Conservation (phyloP, 2,329 filamentous ascomycete genomes). For the Monosporascus ibericus region DNA sequence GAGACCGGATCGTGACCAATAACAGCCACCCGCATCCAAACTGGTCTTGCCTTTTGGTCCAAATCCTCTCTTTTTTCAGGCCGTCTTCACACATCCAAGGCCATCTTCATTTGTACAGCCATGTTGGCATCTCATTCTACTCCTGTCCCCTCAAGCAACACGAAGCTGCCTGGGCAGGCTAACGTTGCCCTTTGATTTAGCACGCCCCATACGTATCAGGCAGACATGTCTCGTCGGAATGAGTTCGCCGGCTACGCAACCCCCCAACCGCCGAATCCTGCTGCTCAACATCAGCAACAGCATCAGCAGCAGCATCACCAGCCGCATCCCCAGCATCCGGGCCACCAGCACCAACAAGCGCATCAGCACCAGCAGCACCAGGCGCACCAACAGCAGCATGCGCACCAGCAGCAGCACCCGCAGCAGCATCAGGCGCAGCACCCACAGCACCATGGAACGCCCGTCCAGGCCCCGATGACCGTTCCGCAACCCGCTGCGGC, state of each 20-base stretch:
- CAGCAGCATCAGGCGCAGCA: conserved; percentile 21
- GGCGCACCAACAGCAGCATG: conserved; percentile 28
- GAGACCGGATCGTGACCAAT: conserved; percentile 7
- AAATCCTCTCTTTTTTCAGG: conserved; percentile 2
- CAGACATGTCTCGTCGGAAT: conserved; percentile 44
- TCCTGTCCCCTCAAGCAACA: conserved; percentile 14
- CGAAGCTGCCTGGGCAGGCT: conserved; percentile 19
- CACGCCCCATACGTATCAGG: conserved; percentile 41
- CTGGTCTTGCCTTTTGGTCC: conserved; percentile 5
- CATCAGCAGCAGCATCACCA: conserved; percentile 28
- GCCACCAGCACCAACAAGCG: conserved; percentile 20
- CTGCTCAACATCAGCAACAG: conserved; percentile 28
- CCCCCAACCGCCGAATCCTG: conserved; percentile 19
- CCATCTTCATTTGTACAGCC: conserved; percentile 11
- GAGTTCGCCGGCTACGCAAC: conserved; percentile 28
- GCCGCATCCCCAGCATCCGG: conserved; percentile 18
- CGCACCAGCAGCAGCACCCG: conserved; percentile 26
- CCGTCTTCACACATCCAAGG: conserved; percentile 3
- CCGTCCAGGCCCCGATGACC: conserved; percentile 30
- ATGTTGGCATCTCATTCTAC: conserved; percentile 15
- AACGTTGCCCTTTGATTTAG: conserved; percentile 33
- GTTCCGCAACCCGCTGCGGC: conserved; percentile 24
- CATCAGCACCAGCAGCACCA: conserved; percentile 30
- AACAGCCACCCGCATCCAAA: conserved; percentile 6
- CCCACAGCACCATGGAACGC: conserved; percentile 28